phyloP scores from a whole-genome alignment of 306 rosid species.

The Corylus avellana region DNA sequence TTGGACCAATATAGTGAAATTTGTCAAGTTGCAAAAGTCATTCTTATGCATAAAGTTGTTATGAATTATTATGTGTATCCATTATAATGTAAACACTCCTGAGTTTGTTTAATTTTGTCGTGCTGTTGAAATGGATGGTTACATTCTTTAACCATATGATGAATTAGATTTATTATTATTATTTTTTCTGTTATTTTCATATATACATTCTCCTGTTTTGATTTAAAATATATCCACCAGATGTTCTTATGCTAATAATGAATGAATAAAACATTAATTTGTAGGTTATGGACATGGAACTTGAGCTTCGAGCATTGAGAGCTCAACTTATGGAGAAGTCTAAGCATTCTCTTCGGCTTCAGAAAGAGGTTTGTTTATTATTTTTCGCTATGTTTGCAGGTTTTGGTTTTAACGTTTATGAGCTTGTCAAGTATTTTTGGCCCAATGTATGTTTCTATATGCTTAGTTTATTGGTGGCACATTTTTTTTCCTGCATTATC shows the following conservation, averaged over 20 bases:
- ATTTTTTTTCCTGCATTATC: background rate
- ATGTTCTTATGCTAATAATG: background rate
- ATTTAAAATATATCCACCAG: background rate
- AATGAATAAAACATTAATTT: slow-evolving; percentile 25
- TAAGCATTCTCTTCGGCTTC: slow-evolving; percentile 71
- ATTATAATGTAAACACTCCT: background rate
- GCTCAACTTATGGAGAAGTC: slow-evolving; percentile 79
- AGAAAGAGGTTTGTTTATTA: slow-evolving; percentile 62
- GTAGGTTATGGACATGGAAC: slow-evolving; percentile 97
- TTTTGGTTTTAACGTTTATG: slow-evolving; percentile 1
- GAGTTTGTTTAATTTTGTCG: background rate
- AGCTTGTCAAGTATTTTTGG: background rate
- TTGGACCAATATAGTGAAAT: background rate
- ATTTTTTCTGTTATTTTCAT: background rate
- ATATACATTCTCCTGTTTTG: background rate
- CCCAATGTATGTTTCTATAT: background rate
- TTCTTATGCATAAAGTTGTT: background rate
- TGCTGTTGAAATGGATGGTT: background rate
- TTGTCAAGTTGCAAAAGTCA: too few relatives aligned
- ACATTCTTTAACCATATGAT: background rate
- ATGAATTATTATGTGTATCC: background rate
- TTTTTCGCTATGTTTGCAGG: slow-evolving; percentile 15
- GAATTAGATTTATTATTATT: background rate
- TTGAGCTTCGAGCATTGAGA: slow-evolving; percentile 88
- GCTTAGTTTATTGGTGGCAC: background rate